Evolutionary conservation across 768 basidiomycete genomes (phyloP), one percentile per base, ranked within the genome.

Genomic region (Macrolepiota dolichaula): DNA sequence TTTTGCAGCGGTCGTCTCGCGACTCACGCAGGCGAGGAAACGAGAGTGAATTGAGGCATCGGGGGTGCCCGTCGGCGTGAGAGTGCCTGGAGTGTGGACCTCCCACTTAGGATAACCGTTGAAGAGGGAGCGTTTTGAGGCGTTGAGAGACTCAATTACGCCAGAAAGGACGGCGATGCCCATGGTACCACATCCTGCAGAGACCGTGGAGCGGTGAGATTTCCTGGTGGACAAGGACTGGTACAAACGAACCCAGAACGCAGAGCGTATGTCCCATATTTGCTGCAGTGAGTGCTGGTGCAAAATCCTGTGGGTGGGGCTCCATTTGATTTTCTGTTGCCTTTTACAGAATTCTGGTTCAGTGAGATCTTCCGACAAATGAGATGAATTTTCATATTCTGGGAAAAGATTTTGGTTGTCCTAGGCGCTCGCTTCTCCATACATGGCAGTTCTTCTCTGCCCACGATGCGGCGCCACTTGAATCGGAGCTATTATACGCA

Each of bases 121-220:
- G 22, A 35, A 24, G 42, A 60, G 50, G 44, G 59, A 40, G 12
- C 62, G 44, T 56, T 70, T 64, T 53, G 71, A 27, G 66, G 70
- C 62, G 69, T 94, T 83, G 46, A 98, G 85, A 69, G 92, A 92
- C 64, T 88, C 84, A 54, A 97, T 79, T 44, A 98, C 91, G 49
- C 97, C 97, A 24, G 96, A 96, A 52, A 95, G 84, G 72, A 99
- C 83, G 61, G 97, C 95, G 67, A 98, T 76, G 60, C 97, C 97
- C 97, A 99, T 98, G 11, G 96, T 98, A 60, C 97, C 97, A 74
- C 97, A 98, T 81, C 96, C 97, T 89, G 68, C 19, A 61, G 62
- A 51, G 63, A 59, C n/a, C n/a, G 25, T 59, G 59, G 66, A 52
- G 17, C 17, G 56, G 56, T 67, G 58, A 63, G 65, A 64, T 62